Conservation (phyloP, 495 filamentous ascomycete genomes). For the Trichoderma virens region DNA sequence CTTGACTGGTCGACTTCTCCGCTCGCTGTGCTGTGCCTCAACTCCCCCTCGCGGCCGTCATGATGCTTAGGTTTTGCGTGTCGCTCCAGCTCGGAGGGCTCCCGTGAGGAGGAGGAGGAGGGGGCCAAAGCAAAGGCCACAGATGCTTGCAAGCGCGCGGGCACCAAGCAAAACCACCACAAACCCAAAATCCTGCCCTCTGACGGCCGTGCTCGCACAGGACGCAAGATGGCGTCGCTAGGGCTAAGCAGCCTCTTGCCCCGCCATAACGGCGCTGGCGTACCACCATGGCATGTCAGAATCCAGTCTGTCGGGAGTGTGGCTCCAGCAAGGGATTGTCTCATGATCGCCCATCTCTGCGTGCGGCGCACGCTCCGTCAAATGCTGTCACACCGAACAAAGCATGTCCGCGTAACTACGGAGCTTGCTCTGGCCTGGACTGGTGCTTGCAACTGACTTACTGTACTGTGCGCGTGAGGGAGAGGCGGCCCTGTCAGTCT, state of each 20-base stretch:
- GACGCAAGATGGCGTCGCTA: background rate
- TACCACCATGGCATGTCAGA: slow-evolving; percentile 1
- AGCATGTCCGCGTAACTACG: slow-evolving; percentile 3
- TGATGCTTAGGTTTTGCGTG: background rate
- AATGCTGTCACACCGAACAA: slow-evolving; percentile 5
- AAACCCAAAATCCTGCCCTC: background rate
- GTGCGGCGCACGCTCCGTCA: slow-evolving; percentile 6
- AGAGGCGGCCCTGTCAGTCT: slow-evolving; percentile 5
- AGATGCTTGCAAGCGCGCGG: background rate
- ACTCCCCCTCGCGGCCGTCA: too few species aligned
- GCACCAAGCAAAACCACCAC: background rate
- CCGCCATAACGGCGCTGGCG: slow-evolving; percentile 8
- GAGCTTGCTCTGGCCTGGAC: background rate
- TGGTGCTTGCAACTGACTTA: background rate
- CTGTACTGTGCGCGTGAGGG: slow-evolving; percentile 2
- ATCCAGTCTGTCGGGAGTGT: background rate
- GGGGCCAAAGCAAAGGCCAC: too few species aligned
- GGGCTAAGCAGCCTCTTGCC: slow-evolving; percentile 9
- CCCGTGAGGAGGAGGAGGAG: background rate
- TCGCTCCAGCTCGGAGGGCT: background rate
- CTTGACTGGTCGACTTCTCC: too few species aligned
- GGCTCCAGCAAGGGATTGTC: slow-evolving; percentile 9
- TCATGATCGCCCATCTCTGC: slow-evolving; percentile 5
- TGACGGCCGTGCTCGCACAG: background rate
- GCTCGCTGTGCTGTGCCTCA: too few species aligned